Evolutionary conservation across 441 rosid species (phyloP).

Genomic region (Eruca vesicaria): DNA sequence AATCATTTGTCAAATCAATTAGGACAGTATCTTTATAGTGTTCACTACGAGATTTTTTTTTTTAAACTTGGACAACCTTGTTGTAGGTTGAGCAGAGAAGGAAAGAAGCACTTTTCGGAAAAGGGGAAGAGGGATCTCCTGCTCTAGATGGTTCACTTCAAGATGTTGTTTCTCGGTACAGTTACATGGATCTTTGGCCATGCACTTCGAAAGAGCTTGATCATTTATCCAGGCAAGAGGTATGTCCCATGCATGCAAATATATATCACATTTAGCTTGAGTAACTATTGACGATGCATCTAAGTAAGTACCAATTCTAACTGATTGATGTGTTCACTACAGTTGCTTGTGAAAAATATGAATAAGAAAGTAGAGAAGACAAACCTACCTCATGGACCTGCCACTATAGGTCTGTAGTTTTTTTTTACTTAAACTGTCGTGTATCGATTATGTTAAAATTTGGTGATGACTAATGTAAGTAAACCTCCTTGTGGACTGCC

Average conservation of each 20-base stretch:
- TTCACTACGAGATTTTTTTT: not conserved
- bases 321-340: constrained; percentile 26
- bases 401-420: constrained; percentile 45
- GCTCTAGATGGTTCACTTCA: constrained; percentile 66
- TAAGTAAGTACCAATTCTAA: constrained; percentile 4
- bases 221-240: constrained; percentile 92
- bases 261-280: not conserved
- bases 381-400: constrained; percentile 49
- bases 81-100: constrained; percentile 93
- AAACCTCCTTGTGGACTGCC: constrained; percentile 39
- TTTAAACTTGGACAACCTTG: constrained; percentile 3
- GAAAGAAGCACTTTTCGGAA: constrained; percentile 87
- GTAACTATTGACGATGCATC: constrained; percentile 8
- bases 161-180: constrained; percentile 81
- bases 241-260: constrained; percentile 34
- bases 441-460: constrained; percentile 15
- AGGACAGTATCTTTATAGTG: too few species aligned
- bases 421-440: not conserved
- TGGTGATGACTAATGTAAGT: constrained; percentile 30
- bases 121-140: constrained; percentile 66
- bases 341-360: constrained; percentile 81
- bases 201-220: constrained; percentile 87
- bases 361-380: constrained; percentile 73
- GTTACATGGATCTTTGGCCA: constrained; percentile 98
- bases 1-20: not conserved